These are phyloP conservation scores for Eustoma russellianum DNA, from an alignment of 257 asterid genomes.

Conservation along the genomic window DNA sequence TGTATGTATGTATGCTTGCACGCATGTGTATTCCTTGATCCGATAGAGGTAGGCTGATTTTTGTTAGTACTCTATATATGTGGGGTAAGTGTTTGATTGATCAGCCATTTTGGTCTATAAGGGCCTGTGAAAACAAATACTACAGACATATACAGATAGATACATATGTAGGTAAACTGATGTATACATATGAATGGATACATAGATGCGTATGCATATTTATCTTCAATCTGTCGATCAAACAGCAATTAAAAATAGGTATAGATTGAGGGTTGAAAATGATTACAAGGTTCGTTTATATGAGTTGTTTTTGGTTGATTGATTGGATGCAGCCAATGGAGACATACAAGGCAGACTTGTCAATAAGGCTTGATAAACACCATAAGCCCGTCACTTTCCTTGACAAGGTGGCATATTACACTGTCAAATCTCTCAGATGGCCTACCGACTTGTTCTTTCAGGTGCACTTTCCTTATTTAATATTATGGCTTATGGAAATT, in stretches of 20 bases:
- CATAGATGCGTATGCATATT: not conserved
- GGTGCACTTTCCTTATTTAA: conserved; percentile 22
- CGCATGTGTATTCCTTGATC: too few species aligned
- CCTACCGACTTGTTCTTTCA: conserved; percentile 76
- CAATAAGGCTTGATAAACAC: conserved; percentile 58
- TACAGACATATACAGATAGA: too few species aligned
- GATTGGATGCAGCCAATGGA: conserved; percentile 36
- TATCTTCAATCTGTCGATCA: not conserved
- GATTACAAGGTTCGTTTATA: not conserved
- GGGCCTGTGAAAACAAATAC: too few species aligned
- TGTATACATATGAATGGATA: too few species aligned
- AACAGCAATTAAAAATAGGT: too few species aligned
- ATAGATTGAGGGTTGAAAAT: too few species aligned
- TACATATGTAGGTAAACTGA: too few species aligned
- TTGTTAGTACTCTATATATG: too few species aligned
- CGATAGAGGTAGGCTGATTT: too few species aligned
- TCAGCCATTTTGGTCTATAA: too few species aligned
- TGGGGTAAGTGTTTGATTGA: too few species aligned
- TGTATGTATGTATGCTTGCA: too few species aligned
- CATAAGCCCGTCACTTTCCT: conserved; percentile 58
- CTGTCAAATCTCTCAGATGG: conserved; percentile 54
- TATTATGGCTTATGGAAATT: not conserved
- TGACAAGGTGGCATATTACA: conserved; percentile 66
- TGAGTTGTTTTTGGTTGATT: not conserved
- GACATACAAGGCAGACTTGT: conserved; percentile 44